phyloP scores from a whole-genome alignment of 1,284 basidiomycete species.

The Puccinia hordei region DNA sequence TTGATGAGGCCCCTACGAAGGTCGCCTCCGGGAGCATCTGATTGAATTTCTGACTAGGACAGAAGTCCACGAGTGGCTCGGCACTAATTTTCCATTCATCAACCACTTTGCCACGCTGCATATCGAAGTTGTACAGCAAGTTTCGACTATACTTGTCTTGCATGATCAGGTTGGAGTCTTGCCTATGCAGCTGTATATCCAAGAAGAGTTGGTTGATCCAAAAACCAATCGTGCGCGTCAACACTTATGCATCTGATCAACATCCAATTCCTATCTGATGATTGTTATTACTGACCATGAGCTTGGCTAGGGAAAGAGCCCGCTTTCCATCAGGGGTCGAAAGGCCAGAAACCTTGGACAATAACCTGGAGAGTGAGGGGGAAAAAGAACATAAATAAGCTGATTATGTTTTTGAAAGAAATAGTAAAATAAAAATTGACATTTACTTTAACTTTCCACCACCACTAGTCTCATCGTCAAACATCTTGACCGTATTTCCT shows the following conservation, averaged over 20 bases:
- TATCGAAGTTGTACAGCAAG: conserved; percentile 86
- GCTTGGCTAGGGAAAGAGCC: conserved; percentile 72
- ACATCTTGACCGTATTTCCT: conserved; percentile 94
- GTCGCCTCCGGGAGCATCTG: conserved; percentile 61
- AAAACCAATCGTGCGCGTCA: background rate
- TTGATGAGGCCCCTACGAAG: conserved; percentile 72
- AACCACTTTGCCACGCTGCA: conserved; percentile 93
- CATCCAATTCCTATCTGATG: conserved; percentile 67
- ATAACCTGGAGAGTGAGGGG: conserved; percentile 16
- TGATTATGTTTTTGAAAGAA: too few relatives aligned
- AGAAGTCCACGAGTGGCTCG: conserved; percentile 68
- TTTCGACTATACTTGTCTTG: conserved; percentile 81
- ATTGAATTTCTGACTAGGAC: conserved; percentile 91
- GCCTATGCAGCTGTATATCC: conserved; percentile 20
- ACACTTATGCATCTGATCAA: too few relatives aligned
- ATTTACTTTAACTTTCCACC: conserved; percentile 28
- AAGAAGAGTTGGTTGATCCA: too few relatives aligned
- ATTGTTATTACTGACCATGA: conserved; percentile 25
- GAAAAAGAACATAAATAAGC: too few relatives aligned
- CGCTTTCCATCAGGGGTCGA: conserved; percentile 75
- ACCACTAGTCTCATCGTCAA: conserved; percentile 74
- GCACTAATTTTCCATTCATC: conserved; percentile 98
- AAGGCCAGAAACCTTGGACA: conserved; percentile 62
- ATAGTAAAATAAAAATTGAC: background rate
- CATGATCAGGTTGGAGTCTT: conserved; percentile 89